These are phyloP conservation scores for Chlorencoelia australis DNA, from an alignment of 2,329 filamentous ascomycete species.

Conservation along the genomic window DNA sequence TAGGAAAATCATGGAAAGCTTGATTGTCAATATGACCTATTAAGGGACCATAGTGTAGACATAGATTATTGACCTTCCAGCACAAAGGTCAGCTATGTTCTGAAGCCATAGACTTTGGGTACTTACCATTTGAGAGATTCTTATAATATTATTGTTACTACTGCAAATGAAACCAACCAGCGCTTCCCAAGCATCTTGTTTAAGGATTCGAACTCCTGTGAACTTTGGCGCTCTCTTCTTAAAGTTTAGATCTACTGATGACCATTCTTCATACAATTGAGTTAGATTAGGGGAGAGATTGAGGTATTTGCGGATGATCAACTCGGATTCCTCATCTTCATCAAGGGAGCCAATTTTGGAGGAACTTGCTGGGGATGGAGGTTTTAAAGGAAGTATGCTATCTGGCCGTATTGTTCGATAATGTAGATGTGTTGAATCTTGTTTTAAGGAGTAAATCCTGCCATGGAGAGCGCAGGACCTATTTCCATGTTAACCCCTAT, in stretches of 20 bases:
- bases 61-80: conserved; percentile 69
- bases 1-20: conserved; percentile 79
- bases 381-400: conserved; percentile 27
- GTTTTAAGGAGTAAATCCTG: conserved; percentile 73
- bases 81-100: background rate
- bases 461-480: conserved; percentile 79
- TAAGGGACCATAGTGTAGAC: conserved; percentile 70
- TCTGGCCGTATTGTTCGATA: conserved; percentile 62
- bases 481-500: conserved; percentile 16
- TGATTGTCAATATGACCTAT: conserved; percentile 61
- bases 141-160: conserved; percentile 94
- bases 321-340: conserved; percentile 58
- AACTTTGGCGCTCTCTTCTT: conserved; percentile 78
- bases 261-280: conserved; percentile 79
- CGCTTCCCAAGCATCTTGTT: conserved; percentile 93
- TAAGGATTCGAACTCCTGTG: conserved; percentile 81
- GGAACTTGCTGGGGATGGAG: conserved; percentile 28
- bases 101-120: background rate
- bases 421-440: conserved; percentile 69
- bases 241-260: conserved; percentile 76
- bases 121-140: conserved; percentile 86
- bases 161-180: conserved; percentile 94
- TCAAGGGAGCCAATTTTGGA: conserved; percentile 29
- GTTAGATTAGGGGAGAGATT: conserved; percentile 71
- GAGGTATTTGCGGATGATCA: conserved; percentile 74